phyloP scores from a whole-genome alignment of 352 stramenopile species.

The Blastocystis sp. region DNA sequence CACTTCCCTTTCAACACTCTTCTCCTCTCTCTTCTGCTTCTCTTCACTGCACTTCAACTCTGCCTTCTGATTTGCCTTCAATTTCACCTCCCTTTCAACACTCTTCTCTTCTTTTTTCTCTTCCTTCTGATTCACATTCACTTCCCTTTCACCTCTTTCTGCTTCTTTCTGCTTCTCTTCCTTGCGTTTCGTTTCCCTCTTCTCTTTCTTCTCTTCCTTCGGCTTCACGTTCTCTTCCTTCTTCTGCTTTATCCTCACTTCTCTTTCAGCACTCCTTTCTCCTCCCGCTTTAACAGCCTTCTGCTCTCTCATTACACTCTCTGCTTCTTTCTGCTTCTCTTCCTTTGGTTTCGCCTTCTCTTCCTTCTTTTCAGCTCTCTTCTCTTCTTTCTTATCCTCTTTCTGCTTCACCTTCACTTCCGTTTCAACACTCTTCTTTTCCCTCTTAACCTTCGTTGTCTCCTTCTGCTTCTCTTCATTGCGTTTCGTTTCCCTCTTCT shows the following conservation, averaged over 20 bases:
- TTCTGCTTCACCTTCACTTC: not conserved
- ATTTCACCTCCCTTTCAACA: not conserved
- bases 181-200: not conserved
- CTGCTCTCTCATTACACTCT: not conserved
- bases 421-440: not conserved
- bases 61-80: not conserved
- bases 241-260: not conserved
- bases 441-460: not conserved
- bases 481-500: too few relatives aligned
- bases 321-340: not conserved
- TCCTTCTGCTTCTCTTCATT: not conserved
- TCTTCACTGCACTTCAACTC: too few relatives aligned
- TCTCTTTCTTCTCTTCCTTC: not conserved
- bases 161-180: not conserved
- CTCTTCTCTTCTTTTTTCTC: slow-evolving; percentile 2
- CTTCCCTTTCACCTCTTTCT: not conserved
- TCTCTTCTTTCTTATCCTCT: not conserved
- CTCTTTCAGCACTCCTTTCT: not conserved
- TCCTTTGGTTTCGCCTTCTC: not conserved
- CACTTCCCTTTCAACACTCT: not conserved
- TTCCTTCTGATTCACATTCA: not conserved
- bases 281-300: not conserved
- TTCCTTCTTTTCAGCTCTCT: not conserved
- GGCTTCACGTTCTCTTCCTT: not conserved
- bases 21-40: not conserved